Conservation (phyloP, 176 grass and related monocot species). For the Bonia amplexicaulis region DNA sequence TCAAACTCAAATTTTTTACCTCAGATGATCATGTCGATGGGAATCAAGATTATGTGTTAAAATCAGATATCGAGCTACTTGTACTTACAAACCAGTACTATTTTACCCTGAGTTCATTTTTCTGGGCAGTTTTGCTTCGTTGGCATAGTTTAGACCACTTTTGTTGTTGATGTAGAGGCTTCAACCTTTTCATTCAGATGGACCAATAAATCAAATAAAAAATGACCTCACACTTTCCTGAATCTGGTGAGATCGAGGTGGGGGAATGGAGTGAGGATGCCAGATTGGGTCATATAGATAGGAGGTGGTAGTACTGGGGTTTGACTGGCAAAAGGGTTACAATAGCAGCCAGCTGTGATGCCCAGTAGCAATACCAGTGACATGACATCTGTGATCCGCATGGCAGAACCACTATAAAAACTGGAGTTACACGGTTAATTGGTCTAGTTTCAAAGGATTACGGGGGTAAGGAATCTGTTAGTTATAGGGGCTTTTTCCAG, state of each 20-base stretch:
- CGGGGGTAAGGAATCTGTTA: too few species aligned
- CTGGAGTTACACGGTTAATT: not conserved
- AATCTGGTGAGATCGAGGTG: not conserved
- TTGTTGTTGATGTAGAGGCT: not conserved
- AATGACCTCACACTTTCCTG: not conserved
- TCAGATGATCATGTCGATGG: not conserved
- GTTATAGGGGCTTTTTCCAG: not conserved
- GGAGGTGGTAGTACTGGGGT: not conserved
- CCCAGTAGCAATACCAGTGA: not conserved
- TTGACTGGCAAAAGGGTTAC: not conserved
- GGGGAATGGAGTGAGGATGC: not conserved
- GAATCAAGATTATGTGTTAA: not conserved
- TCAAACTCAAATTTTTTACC: not conserved
- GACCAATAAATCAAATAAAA: too few species aligned
- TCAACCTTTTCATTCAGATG: not conserved
- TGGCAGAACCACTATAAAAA: not conserved
- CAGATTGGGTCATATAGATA: not conserved
- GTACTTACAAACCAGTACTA: not conserved
- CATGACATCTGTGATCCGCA: not conserved
- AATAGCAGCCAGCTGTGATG: not conserved
- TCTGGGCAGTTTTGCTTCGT: not conserved
- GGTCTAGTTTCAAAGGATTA: not conserved
- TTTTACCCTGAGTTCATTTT: not conserved
- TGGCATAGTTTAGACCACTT: not conserved
- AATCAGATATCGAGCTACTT: too few species aligned